Conservation (phyloP, 2,329 filamentous ascomycete species). For the Orbilia javanica region DNA sequence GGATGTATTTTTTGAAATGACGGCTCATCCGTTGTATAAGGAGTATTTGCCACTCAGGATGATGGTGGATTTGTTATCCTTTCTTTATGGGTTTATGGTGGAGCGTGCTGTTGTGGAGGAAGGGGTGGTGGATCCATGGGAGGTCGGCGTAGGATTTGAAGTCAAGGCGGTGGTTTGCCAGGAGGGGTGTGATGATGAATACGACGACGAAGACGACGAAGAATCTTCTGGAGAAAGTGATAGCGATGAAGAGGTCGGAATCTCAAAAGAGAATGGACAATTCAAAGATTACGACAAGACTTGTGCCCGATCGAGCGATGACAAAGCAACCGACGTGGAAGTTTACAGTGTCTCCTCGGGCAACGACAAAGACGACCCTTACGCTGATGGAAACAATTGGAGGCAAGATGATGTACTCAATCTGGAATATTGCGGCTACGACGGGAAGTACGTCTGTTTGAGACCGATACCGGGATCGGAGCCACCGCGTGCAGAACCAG, state of each 20-base stretch:
- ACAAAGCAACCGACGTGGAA: too few species aligned
- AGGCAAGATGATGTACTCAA: too few species aligned
- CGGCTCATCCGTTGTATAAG: not conserved
- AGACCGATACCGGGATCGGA: not conserved
- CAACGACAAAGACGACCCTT: too few species aligned
- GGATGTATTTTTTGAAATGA: not conserved
- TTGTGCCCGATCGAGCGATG: too few species aligned
- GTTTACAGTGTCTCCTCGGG: too few species aligned
- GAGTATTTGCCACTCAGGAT: not conserved
- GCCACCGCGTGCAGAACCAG: too few species aligned
- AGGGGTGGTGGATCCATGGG: not conserved
- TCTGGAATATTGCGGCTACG: not conserved
- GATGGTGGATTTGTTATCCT: not conserved
- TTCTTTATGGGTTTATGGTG: conserved; percentile 1
- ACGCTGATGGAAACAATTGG: too few species aligned
- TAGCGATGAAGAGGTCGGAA: too few species aligned
- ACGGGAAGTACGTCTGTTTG: not conserved
- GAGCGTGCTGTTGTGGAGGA: not conserved
- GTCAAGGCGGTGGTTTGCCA: not conserved
- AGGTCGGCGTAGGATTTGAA: not conserved
- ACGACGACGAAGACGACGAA: not conserved
- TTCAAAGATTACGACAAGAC: too few species aligned
- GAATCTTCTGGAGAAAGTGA: too few species aligned
- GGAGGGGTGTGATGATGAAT: not conserved
- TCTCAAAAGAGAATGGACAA: too few species aligned